Conservation (phyloP, 805 yeast species). For the Sungouiella thailandica region DNA sequence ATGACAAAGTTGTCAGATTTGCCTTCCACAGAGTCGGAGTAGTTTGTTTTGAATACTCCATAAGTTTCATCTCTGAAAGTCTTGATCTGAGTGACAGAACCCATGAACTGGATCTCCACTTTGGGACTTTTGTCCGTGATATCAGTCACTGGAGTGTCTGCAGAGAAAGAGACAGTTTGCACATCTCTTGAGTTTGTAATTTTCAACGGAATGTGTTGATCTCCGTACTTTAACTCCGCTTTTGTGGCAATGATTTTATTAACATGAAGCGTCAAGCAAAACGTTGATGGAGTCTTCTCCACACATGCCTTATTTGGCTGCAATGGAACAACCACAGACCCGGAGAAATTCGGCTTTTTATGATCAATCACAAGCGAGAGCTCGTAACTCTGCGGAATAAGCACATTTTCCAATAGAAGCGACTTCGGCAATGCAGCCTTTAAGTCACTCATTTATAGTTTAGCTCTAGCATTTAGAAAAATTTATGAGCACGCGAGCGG, state of each 20-base stretch:
- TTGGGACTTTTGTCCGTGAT: conserved; percentile 8
- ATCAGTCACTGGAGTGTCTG: conserved; percentile 10
- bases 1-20: conserved; percentile 47
- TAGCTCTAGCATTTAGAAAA: neutral
- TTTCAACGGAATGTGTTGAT: conserved; percentile 16
- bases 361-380: conserved; percentile 37
- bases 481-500: neutral
- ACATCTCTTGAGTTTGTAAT: conserved; percentile 37
- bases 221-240: conserved; percentile 17
- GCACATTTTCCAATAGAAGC: conserved; percentile 28
- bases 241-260: conserved; percentile 36
- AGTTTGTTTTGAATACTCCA: conserved; percentile 68
- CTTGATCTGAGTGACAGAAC: conserved; percentile 45
- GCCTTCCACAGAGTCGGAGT: conserved; percentile 46
- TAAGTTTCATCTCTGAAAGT: conserved; percentile 53
- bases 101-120: conserved; percentile 40
- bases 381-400: conserved; percentile 35
- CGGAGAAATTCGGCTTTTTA: conserved; percentile 44
- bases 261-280: conserved; percentile 34
- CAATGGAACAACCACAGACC: conserved; percentile 31
- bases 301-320: conserved; percentile 14
- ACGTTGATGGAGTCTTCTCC: conserved; percentile 3
- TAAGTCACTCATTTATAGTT: conserved; percentile 1
- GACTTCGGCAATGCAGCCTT: neutral
- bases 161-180: conserved; percentile 28